Base-by-base conservation (phyloP, 495 filamentous ascomycete species). In the Venustampulla echinocandica region DNA sequence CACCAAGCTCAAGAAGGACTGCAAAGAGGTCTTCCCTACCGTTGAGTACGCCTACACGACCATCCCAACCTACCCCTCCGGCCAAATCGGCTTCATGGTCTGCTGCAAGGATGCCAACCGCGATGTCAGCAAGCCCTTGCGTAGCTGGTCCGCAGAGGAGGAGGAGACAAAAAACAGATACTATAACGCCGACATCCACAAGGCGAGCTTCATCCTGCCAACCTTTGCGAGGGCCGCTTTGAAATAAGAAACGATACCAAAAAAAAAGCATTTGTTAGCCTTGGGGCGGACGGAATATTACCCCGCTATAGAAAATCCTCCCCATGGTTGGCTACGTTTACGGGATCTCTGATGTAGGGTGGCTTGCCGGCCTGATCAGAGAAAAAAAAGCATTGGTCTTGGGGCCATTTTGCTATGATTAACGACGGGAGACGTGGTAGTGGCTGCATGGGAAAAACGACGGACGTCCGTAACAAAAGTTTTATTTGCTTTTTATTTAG, bases 1-100 rank as follows among this genome's bases (percentile, higher is more conserved):
- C 65, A 75, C 76, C 56, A 73, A 86, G 67, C 81, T 99, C 53
- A 92, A 90, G 76, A 93, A 96, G 76, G 72, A 88, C 59, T 97
- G 93, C 82, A 79, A 81, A 54, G 87, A 95, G 69, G 85, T 99
- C 67, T 99, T 99, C 81, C 90, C 93, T 40, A 82, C 83, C 47
- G 93, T 82, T 64, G 93, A 97, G 70, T 99, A 97, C 75, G 93
- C 86, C 53, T 99, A 95, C 80, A 97, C 93, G 56, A 96, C 90
- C 60, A 99, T 97, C 70, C 93, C 93, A 46, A 99, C 93, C 61
- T 99, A 99, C 75, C 93, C 93, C 47, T 92, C 86, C 47, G 93
- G 93, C 65, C 90, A 96, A 75, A 99, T 99, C 62, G 93, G 93
- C 65, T 99, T 97, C 81, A 95, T 97, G 88, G 87, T 99, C 54